Percentiles rank a stretch among this genome's conserved stretches.
phyloP scores from a whole-genome alignment of 768 basidiomycete genomes.

The Calocybe gangraenosa region DNA sequence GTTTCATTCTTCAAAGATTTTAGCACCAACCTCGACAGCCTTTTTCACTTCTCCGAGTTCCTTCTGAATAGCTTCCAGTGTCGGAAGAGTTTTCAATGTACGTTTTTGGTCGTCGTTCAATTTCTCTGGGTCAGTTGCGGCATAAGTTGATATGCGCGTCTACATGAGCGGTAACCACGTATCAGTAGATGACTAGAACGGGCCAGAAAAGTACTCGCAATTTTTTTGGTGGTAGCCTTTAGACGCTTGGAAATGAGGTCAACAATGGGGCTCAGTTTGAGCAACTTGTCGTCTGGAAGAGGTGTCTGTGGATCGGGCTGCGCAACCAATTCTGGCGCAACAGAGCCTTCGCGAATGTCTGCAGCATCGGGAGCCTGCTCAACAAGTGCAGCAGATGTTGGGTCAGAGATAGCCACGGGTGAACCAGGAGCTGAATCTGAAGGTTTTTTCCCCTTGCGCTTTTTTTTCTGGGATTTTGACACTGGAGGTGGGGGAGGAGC shows the following conservation, averaged over 20 bases:
- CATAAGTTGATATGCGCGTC: slow-evolving; percentile 73
- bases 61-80: slow-evolving; percentile 73
- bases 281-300: slow-evolving; percentile 40
- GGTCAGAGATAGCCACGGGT: slow-evolving; percentile 41
- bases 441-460: slow-evolving; percentile 51
- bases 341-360: slow-evolving; percentile 43
- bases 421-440: slow-evolving; percentile 42
- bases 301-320: slow-evolving; percentile 36
- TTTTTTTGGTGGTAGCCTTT: slow-evolving; percentile 78
- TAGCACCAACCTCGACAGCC: slow-evolving; percentile 63
- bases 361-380: slow-evolving; percentile 47
- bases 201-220: slow-evolving; percentile 43
- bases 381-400: slow-evolving; percentile 37
- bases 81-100: slow-evolving; percentile 65
- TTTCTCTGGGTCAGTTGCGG: slow-evolving; percentile 60
- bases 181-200: neutral
- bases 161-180: too few species aligned
- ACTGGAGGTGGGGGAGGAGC: slow-evolving; percentile 60
- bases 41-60: slow-evolving; percentile 85
- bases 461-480: slow-evolving; percentile 71
- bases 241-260: slow-evolving; percentile 79
- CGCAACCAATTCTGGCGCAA: slow-evolving; percentile 43
- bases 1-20: neutral
- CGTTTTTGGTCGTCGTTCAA: slow-evolving; percentile 88
- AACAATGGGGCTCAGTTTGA: slow-evolving; percentile 65